These are phyloP conservation scores for Exophiala alcalophila DNA, from an alignment of 2,329 filamentous ascomycete genomes.

Conservation along the genomic window DNA sequence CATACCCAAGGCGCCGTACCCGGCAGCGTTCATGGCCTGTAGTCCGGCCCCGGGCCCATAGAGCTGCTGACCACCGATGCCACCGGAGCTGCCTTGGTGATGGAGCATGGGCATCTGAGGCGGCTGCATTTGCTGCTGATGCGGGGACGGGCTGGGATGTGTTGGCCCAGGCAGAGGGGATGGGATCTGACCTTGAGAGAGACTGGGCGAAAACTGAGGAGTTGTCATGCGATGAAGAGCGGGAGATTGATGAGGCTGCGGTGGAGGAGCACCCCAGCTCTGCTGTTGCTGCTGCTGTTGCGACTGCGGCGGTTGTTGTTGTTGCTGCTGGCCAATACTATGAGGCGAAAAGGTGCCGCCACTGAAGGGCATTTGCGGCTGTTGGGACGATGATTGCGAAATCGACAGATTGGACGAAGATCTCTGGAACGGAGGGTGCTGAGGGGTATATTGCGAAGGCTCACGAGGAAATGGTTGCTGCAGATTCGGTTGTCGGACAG, in stretches of 20 bases:
- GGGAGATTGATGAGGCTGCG: constrained; percentile 62
- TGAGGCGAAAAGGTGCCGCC: constrained; percentile 55
- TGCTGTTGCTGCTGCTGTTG: constrained; percentile 59
- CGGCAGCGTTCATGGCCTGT: constrained; percentile 30
- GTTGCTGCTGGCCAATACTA: constrained; percentile 48
- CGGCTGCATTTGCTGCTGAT: constrained; percentile 31
- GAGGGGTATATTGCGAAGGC: constrained; percentile 60
- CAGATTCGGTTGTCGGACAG: constrained; percentile 61
- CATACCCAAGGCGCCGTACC: constrained; percentile 26
- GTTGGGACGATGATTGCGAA: constrained; percentile 52
- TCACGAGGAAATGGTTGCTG: constrained; percentile 58
- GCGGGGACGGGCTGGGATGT: constrained; percentile 26
- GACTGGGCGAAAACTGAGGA: constrained; percentile 26
- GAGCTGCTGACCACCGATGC: constrained; percentile 27
- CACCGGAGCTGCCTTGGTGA: constrained; percentile 24
- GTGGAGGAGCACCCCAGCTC: constrained; percentile 63
- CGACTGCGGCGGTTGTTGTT: constrained; percentile 56
- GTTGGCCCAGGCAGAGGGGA: constrained; percentile 27
- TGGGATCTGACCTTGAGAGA: constrained; percentile 29
- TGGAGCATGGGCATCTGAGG: constrained; percentile 30
- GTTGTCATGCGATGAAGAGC: constrained; percentile 41
- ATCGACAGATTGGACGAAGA: constrained; percentile 58
- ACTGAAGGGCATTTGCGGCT: constrained; percentile 48
- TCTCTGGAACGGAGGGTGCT: constrained; percentile 23
- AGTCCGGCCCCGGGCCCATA: constrained; percentile 29